These are phyloP conservation scores for Trypanosoma congolense DNA, from an alignment of 208 protist genomes.

Conservation along the genomic window DNA sequence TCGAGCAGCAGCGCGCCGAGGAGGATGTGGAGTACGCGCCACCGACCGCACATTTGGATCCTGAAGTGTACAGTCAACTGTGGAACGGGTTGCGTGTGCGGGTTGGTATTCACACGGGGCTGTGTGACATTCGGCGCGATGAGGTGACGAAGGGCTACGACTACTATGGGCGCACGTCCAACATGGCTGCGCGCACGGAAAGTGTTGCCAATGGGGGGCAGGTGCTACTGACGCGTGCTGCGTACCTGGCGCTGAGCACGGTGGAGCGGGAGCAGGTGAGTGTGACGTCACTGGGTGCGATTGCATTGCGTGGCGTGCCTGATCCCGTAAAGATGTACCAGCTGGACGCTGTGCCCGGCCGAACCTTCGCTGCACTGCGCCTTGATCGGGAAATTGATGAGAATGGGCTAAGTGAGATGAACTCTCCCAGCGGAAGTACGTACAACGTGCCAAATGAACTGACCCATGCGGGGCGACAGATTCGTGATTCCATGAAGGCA, in stretches of 20 bases:
- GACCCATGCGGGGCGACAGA: too few species aligned
- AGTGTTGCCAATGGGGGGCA: background rate
- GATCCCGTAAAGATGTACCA: background rate
- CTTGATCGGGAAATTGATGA: background rate
- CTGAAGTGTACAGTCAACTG: background rate
- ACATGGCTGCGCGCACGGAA: background rate
- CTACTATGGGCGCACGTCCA: background rate
- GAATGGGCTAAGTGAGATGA: too few species aligned
- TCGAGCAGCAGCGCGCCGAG: conserved; percentile 1
- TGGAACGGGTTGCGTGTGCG: background rate
- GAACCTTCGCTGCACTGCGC: background rate
- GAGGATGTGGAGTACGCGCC: background rate
- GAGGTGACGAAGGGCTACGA: conserved; percentile 1
- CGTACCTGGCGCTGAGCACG: background rate
- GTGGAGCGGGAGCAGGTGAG: background rate
- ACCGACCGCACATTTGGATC: background rate
- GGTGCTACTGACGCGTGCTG: background rate
- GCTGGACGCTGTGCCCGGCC: background rate
- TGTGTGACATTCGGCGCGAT: background rate
- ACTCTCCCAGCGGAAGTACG: too few species aligned
- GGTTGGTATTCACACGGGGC: background rate
- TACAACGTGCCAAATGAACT: too few species aligned
- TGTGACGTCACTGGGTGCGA: background rate
- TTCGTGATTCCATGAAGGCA: too few species aligned
- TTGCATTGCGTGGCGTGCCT: background rate